These are phyloP conservation scores for Sclerotinia spermophila DNA, from an alignment of 2,329 filamentous ascomycete genomes.

Conservation along the genomic window DNA sequence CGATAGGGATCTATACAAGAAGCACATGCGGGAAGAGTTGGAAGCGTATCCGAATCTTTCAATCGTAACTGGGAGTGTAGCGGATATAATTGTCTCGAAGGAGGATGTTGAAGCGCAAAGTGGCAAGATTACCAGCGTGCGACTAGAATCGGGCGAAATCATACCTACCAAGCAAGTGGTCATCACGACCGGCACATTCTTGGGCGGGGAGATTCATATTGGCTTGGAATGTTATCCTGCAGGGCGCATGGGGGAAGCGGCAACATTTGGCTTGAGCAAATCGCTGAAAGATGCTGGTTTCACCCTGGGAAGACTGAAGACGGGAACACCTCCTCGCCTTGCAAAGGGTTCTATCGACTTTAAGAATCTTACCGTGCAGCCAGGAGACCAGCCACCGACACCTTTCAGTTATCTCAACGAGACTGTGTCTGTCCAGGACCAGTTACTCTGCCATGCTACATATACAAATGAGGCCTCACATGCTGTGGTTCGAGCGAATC, in stretches of 20 bases:
- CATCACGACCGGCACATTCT: constrained; percentile 93
- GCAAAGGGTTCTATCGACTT: constrained; percentile 82
- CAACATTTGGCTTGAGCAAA: constrained; percentile 88
- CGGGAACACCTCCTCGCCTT: constrained; percentile 87
- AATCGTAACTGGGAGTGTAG: constrained; percentile 81
- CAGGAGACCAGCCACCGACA: constrained; percentile 77
- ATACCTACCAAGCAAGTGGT: constrained; percentile 78
- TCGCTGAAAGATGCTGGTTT: constrained; percentile 87
- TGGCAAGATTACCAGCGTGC: constrained; percentile 77
- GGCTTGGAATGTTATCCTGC: constrained; percentile 80
- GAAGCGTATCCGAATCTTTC: constrained; percentile 71
- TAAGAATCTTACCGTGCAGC: constrained; percentile 64
- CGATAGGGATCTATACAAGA: constrained; percentile 83
- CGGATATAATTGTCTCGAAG: constrained; percentile 77
- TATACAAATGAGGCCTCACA: constrained; percentile 83
- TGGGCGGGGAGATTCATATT: constrained; percentile 95
- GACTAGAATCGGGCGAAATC: constrained; percentile 81
- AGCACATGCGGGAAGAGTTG: constrained; percentile 86
- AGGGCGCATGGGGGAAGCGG: constrained; percentile 88
- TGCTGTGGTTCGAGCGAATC: constrained; percentile 77
- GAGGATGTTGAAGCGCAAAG: constrained; percentile 48
- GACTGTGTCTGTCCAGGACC: constrained; percentile 70
- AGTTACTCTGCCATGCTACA: constrained; percentile 82
- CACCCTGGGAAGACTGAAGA: constrained; percentile 85
- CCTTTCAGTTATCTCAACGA: constrained; percentile 92